Evolutionary conservation across 2,329 filamentous ascomycete genomes (phyloP), one percentile per base, ranked within the genome.

Genomic region (Arthroderma uncinatum): DNA sequence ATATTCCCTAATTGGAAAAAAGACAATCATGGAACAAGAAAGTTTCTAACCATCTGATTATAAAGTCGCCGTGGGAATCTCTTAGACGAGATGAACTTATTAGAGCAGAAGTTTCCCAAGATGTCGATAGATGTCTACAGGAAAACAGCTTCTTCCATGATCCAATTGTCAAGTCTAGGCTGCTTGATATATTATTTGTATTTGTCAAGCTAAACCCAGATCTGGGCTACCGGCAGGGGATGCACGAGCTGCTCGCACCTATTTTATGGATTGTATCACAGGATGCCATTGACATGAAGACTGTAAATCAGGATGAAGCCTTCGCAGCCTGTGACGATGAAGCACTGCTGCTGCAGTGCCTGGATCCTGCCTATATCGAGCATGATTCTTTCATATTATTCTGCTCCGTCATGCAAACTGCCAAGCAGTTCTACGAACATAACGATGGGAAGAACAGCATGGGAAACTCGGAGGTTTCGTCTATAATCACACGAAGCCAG

Each of bases 221-320:
- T 63, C 79, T 89, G 56, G 89, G 89, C 14, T 98, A 98, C 69
- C 83, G 93, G n/a, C 93, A 98, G 74, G 93, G 93, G 9, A 98
- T 98, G 92, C 93, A 98, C 69, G 93, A 98, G 72, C 77, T 98
- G 44, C 78, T 97, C 12, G 93, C 93, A 0, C 91, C 93, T 0
- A 83, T 98, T 37, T 76, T 96, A 5, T 89, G 89, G 79, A 87
- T 89, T 1, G 75, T 97, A 4, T 83, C 91, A 63, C 79, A 85
- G 64, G 93, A 98, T 73, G 86, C 91, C 5, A 76, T 95, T 54
- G 79, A 87, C 55, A 69, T 71, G 2, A 64, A 67, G 2, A 67
- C 70, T 2, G 62, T 53, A 14, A 37, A 64, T 48, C 66, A 71
- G 44, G 66, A 68, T 1, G 67, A 67, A 1, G 64, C 65, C 9